Conservation (phyloP, 495 filamentous ascomycete species). For the Cryomyces minteri region DNA sequence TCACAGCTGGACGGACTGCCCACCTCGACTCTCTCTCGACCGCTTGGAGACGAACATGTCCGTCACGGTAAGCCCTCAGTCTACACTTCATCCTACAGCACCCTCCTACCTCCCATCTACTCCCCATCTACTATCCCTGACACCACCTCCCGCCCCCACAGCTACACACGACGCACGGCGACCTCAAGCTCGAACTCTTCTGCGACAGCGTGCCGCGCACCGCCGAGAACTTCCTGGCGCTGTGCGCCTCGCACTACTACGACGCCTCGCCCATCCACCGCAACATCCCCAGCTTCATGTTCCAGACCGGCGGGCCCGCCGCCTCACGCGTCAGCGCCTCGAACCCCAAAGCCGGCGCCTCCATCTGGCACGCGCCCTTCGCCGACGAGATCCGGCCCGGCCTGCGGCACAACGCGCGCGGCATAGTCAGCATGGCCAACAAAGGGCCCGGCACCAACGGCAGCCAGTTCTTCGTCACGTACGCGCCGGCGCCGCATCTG, state of each 20-base stretch:
- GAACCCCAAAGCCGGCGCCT: constrained; percentile 43
- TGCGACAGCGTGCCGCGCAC: constrained; percentile 89
- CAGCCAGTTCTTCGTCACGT: constrained; percentile 85
- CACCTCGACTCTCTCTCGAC: too few relatives aligned
- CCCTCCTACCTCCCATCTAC: constrained; percentile 3
- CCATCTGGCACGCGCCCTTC: constrained; percentile 69
- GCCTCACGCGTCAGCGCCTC: constrained; percentile 23
- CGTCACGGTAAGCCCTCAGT: constrained; percentile 15
- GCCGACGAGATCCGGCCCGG: constrained; percentile 87
- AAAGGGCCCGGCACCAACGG: constrained; percentile 67
- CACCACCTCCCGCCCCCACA: constrained; percentile 20
- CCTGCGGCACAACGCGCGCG: constrained; percentile 68
- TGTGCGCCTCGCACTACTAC: constrained; percentile 81
- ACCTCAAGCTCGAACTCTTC: constrained; percentile 92
- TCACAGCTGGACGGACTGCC: too few relatives aligned
- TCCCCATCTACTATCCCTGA: not conserved
- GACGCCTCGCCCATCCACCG: constrained; percentile 82
- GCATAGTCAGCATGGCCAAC: constrained; percentile 91
- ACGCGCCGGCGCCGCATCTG: constrained; percentile 73
- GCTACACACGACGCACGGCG: constrained; percentile 76
- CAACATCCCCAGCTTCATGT: constrained; percentile 73
- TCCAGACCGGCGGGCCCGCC: constrained; percentile 72
- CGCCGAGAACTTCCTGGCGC: constrained; percentile 87
- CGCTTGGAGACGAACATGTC: constrained; percentile 16
- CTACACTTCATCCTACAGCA: not conserved